A percentile compares a stretch with the other conserved stretches of the same genome.
Conservation (phyloP, 2,329 filamentous ascomycete genomes). For the Fusarium pseudonygamai region DNA sequence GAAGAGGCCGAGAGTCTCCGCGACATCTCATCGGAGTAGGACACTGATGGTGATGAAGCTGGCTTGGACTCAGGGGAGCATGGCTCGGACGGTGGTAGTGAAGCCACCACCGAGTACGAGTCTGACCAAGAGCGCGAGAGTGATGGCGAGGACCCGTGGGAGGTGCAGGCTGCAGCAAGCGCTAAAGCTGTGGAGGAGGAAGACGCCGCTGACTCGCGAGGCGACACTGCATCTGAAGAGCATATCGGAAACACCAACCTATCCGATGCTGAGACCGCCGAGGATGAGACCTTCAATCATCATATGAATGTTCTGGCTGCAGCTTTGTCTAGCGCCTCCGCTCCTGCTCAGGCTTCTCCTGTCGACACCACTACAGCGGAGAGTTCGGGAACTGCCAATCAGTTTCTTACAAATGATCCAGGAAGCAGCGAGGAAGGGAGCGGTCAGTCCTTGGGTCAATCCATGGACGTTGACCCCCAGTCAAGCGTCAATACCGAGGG, state of each 20-base stretch:
- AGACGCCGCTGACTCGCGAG: neutral
- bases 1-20: neutral
- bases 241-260: too few species aligned
- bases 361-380: neutral
- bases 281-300: neutral
- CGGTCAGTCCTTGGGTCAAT: neutral
- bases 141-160: neutral
- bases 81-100: neutral
- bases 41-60: neutral
- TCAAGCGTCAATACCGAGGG: too few species aligned
- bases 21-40: neutral
- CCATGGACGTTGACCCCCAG: neutral
- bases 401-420: neutral
- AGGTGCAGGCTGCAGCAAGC: neutral
- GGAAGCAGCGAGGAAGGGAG: neutral
- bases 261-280: neutral
- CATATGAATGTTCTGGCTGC: neutral
- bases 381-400: neutral
- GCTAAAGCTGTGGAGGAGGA: neutral
- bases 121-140: neutral
- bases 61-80: neutral
- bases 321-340: neutral
- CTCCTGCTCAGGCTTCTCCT: neutral
- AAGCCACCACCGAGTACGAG: neutral
- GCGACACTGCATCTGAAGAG: neutral